Conservation (phyloP, 2,329 filamentous ascomycete genomes). For the Scleromitrula shiraiana region DNA sequence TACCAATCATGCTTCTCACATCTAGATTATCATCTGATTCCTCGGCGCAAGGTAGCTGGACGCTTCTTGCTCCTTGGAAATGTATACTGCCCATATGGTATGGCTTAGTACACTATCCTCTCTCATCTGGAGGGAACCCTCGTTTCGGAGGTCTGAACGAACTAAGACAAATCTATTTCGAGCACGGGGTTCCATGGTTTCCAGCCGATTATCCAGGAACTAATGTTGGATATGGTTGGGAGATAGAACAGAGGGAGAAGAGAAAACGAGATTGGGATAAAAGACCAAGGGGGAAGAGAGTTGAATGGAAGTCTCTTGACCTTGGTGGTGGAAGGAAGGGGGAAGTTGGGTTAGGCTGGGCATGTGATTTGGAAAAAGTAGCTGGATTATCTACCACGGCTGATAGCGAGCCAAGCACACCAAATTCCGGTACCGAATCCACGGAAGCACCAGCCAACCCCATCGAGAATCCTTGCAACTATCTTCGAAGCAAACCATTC, state of each 20-base stretch:
- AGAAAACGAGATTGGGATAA: constrained; percentile 62
- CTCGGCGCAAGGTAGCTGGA: constrained; percentile 65
- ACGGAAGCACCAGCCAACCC: neutral
- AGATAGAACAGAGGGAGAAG: constrained; percentile 53
- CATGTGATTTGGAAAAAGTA: constrained; percentile 67
- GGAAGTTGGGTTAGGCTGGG: constrained; percentile 74
- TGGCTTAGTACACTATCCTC: constrained; percentile 70
- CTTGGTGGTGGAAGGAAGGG: constrained; percentile 68
- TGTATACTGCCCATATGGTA: constrained; percentile 84
- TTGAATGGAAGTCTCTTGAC: constrained; percentile 66
- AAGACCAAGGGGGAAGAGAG: constrained; percentile 73
- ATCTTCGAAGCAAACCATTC: constrained; percentile 18
- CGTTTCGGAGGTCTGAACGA: constrained; percentile 78
- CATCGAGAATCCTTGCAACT: constrained; percentile 10
- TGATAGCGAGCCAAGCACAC: constrained; percentile 7
- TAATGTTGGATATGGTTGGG: constrained; percentile 70
- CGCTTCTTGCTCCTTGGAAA: constrained; percentile 80
- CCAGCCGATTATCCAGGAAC: constrained; percentile 79
- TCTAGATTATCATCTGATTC: constrained; percentile 41
- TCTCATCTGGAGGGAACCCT: constrained; percentile 72
- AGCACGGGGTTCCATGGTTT: constrained; percentile 72
- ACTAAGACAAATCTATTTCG: constrained; percentile 71
- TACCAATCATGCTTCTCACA: constrained; percentile 67
- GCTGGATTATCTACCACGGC: constrained; percentile 8
- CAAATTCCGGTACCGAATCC: neutral